These are phyloP conservation scores for Stephania cephalantha DNA, from an alignment of 164 flowering plant species.

Conservation along the genomic window DNA sequence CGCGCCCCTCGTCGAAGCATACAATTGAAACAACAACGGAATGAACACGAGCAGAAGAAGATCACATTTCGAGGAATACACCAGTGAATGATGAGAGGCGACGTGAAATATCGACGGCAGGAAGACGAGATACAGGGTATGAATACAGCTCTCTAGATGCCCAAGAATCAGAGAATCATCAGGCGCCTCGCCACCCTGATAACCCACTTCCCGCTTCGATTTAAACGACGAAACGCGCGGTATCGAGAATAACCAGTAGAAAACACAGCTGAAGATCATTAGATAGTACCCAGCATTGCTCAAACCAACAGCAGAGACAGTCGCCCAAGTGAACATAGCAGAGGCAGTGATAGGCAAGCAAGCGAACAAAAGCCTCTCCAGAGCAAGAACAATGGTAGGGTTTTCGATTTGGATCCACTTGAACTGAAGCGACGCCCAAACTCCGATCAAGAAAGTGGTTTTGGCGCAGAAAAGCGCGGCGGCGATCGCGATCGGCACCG, in stretches of 20 bases:
- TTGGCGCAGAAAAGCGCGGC: constrained; percentile 62
- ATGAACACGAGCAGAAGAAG: constrained; percentile 74
- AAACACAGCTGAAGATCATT: constrained; percentile 52
- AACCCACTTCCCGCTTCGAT: constrained; percentile 39
- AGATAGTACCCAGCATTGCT: constrained; percentile 62
- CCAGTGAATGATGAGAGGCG: constrained; percentile 52
- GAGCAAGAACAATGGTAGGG: constrained; percentile 70
- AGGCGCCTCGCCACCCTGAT: constrained; percentile 63
- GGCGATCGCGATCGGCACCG: constrained; percentile 45
- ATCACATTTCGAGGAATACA: constrained; percentile 59
- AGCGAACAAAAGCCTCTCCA: constrained; percentile 85
- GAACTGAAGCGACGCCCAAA: constrained; percentile 93
- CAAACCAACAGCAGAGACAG: constrained; percentile 81
- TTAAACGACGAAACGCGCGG: constrained; percentile 82
- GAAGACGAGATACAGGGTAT: constrained; percentile 63
- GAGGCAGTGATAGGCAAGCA: constrained; percentile 64
- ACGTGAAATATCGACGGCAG: constrained; percentile 65
- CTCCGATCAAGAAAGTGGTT: constrained; percentile 69
- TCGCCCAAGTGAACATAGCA: constrained; percentile 75
- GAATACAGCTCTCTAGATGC: constrained; percentile 72
- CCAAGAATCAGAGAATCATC: constrained; percentile 65
- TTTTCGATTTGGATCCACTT: constrained; percentile 82
- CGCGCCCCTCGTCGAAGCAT: constrained; percentile 81
- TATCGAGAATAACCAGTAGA: constrained; percentile 80
- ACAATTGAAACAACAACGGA: constrained; percentile 79